phyloP scores from a whole-genome alignment of 1,284 basidiomycete genomes.

The Gomphus bonarii region DNA sequence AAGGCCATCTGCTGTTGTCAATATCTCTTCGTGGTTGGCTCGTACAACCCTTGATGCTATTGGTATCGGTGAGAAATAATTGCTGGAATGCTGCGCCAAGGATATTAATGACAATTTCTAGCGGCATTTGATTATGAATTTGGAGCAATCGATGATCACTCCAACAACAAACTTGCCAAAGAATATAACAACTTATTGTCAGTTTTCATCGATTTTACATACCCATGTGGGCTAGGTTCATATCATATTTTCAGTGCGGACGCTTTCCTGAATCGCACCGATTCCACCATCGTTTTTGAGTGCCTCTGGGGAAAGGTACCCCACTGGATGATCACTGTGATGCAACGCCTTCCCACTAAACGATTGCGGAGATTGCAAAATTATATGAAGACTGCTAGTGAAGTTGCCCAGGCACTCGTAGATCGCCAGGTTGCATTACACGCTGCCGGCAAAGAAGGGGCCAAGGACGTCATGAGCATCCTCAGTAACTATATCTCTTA shows the following conservation, averaged over 20 bases:
- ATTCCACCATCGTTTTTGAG: neutral
- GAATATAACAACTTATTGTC: constrained; percentile 25
- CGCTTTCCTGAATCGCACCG: neutral
- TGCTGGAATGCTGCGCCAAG: neutral
- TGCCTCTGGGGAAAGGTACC: neutral
- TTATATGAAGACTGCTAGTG: constrained; percentile 21
- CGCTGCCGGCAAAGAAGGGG: constrained; percentile 20
- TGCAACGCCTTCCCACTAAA: constrained; percentile 20
- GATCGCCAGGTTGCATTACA: constrained; percentile 28
- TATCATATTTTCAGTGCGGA: neutral
- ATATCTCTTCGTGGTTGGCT: constrained; percentile 25
- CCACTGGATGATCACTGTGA: neutral
- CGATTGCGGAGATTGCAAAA: constrained; percentile 18
- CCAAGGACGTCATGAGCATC: constrained; percentile 32
- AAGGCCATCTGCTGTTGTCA: constrained; percentile 26
- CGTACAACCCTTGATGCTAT: constrained; percentile 25
- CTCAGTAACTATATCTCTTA: constrained; percentile 23
- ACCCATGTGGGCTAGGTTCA: too few relatives aligned
- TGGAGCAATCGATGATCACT: constrained; percentile 18
- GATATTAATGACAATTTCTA: neutral
- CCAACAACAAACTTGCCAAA: constrained; percentile 19
- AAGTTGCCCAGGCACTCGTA: constrained; percentile 31
- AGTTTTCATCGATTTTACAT: neutral
- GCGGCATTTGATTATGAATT: constrained; percentile 28
- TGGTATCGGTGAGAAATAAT: constrained; percentile 13